These are phyloP conservation scores for Irpex sp. DNA, from an alignment of 1,284 basidiomycete genomes.

Conservation along the genomic window DNA sequence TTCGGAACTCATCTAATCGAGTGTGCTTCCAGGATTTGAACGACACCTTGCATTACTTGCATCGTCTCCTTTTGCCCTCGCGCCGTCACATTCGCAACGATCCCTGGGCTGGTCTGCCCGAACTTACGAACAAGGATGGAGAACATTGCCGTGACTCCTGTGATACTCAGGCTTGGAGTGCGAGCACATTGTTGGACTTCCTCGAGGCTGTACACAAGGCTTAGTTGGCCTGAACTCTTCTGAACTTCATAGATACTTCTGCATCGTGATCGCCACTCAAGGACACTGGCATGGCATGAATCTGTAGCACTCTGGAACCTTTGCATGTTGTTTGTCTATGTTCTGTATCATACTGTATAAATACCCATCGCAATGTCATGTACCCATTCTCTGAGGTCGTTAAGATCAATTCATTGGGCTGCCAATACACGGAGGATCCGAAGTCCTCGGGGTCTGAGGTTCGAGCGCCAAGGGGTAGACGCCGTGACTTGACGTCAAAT, in stretches of 20 bases:
- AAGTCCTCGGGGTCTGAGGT: neutral
- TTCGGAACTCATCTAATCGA: neutral
- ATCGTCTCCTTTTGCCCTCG: constrained; percentile 65
- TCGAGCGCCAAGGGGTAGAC: neutral
- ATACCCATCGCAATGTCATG: neutral
- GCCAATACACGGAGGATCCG: neutral
- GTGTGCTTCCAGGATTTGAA: constrained; percentile 49
- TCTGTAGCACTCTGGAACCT: neutral
- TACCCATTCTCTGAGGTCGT: neutral
- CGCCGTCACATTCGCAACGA: constrained; percentile 75
- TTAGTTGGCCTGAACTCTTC: neutral
- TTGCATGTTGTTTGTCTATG: neutral
- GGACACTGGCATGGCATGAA: neutral
- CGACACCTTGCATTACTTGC: constrained; percentile 76
- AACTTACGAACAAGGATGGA: constrained; percentile 86
- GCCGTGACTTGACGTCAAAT: neutral
- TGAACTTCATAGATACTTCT: neutral
- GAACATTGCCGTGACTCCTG: constrained; percentile 84
- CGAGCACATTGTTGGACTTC: constrained; percentile 85
- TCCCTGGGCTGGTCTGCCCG: constrained; percentile 89
- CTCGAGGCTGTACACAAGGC: constrained; percentile 66
- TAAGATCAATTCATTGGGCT: neutral
- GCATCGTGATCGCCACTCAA: neutral
- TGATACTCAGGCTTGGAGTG: constrained; percentile 90
- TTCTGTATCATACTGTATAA: neutral